phyloP scores from a whole-genome alignment of 2,329 filamentous ascomycete species.

The Botryotinia globosa region DNA sequence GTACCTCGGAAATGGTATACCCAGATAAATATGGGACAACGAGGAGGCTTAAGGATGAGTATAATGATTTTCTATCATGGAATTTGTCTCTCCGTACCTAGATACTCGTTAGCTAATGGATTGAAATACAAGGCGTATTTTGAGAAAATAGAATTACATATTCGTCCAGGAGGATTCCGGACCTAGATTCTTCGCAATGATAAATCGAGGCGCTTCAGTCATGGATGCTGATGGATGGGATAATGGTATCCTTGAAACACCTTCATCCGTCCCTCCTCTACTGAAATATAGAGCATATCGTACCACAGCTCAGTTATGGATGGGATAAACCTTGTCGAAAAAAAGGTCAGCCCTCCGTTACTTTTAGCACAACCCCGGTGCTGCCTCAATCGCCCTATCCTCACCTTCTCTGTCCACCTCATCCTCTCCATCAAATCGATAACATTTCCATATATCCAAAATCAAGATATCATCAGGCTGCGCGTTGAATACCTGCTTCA shows the following conservation, averaged over 20 bases:
- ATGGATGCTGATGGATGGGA: background rate
- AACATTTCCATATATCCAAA: background rate
- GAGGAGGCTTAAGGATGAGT: background rate
- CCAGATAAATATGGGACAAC: background rate
- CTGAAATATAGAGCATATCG: fast-evolving
- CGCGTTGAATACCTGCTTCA: fast-evolving
- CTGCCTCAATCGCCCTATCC: too few relatives aligned
- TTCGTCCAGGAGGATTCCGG: background rate
- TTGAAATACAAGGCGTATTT: fast-evolving
- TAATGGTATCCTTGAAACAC: background rate
- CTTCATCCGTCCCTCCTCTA: background rate
- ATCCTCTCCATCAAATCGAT: fast-evolving
- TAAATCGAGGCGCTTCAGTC: too few relatives aligned
- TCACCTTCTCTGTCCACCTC: background rate
- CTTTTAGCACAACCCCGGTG: background rate
- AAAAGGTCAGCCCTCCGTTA: fast-evolving
- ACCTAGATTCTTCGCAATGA: background rate
- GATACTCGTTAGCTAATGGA: background rate
- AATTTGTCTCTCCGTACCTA: background rate
- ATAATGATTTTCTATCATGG: background rate
- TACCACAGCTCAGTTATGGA: fast-evolving
- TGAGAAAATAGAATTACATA: fast-evolving
- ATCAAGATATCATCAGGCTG: background rate
- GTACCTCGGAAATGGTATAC: background rate
- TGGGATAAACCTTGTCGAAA: background rate